phyloP scores from a whole-genome alignment of 2,329 filamentous ascomycete genomes.

The Scedosporium boydii region DNA sequence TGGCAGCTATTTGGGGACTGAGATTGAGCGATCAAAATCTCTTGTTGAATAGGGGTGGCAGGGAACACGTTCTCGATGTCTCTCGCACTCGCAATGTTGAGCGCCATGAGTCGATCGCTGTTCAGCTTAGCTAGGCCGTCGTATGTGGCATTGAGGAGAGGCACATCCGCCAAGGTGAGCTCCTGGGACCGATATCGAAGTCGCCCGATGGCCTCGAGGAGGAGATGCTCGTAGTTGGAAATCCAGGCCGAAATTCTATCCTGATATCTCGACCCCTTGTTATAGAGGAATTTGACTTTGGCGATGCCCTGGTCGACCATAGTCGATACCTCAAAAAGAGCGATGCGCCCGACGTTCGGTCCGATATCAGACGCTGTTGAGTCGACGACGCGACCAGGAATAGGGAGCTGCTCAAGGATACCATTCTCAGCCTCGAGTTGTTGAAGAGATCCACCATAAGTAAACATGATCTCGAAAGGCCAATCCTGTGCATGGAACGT shows the following conservation, averaged over 20 bases:
- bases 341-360: constrained; percentile 33
- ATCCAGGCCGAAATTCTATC: constrained; percentile 37
- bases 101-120: constrained; percentile 26
- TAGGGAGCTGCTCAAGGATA: constrained; percentile 36
- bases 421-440: constrained; percentile 37
- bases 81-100: constrained; percentile 29
- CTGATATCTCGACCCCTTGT: constrained; percentile 28
- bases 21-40: constrained; percentile 36
- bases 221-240: constrained; percentile 32
- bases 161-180: constrained; percentile 40
- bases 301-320: constrained; percentile 33
- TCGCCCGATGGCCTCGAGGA: constrained; percentile 32
- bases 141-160: constrained; percentile 36
- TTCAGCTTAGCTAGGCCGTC: constrained; percentile 34
- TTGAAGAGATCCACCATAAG: constrained; percentile 39
- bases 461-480: constrained; percentile 51
- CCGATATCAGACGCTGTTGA: constrained; percentile 35
- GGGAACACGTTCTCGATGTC: constrained; percentile 42
- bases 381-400: constrained; percentile 27
- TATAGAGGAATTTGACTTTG: constrained; percentile 36
- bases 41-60: constrained; percentile 37
- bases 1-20: constrained; percentile 31
- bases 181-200: constrained; percentile 32
- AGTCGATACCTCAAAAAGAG: constrained; percentile 41
- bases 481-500: constrained; percentile 23